phyloP scores from a whole-genome alignment of 768 basidiomycete species.

The Gelatoporia subvermispora region DNA sequence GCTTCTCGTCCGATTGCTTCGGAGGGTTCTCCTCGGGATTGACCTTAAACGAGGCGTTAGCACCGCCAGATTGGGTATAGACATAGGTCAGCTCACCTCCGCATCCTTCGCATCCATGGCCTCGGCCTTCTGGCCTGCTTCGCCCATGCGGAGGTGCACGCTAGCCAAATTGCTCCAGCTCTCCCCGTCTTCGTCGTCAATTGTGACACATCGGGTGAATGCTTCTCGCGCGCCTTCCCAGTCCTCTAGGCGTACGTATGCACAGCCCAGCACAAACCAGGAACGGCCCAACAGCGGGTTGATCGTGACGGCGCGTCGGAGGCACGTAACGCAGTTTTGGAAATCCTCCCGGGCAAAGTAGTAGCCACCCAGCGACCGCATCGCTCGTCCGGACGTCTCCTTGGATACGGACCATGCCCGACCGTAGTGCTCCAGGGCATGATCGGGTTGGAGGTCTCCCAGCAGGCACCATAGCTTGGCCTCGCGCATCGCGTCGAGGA shows the following conservation, averaged over 20 bases:
- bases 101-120: conserved; percentile 25
- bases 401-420: conserved; percentile 81
- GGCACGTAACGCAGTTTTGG: conserved; percentile 53
- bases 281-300: conserved; percentile 84
- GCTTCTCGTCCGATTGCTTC: conserved; percentile 8
- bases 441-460: conserved; percentile 81
- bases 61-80: too few species aligned
- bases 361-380: conserved; percentile 86
- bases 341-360: conserved; percentile 70
- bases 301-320: conserved; percentile 76
- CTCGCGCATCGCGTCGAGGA: conserved; percentile 63
- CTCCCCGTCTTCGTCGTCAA: conserved; percentile 96
- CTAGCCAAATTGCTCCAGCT: conserved; percentile 98
- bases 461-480: conserved; percentile 95
- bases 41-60: conserved; percentile 4
- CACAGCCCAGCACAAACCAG: conserved; percentile 97
- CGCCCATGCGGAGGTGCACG: conserved; percentile 82
- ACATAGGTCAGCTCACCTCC: conserved; percentile 11
- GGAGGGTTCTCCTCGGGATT: conserved; percentile 4
- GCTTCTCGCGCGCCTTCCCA: conserved; percentile 84
- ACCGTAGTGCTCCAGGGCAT: conserved; percentile 70
- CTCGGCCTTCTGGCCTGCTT: conserved; percentile 27
- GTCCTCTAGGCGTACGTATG: conserved; percentile 72
- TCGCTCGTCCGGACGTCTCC: conserved; percentile 80
- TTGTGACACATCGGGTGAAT: conserved; percentile 79